Evolutionary conservation across 352 stramenopile species (phyloP).

Genomic region (Globisporangium rhizosaccharum): DNA sequence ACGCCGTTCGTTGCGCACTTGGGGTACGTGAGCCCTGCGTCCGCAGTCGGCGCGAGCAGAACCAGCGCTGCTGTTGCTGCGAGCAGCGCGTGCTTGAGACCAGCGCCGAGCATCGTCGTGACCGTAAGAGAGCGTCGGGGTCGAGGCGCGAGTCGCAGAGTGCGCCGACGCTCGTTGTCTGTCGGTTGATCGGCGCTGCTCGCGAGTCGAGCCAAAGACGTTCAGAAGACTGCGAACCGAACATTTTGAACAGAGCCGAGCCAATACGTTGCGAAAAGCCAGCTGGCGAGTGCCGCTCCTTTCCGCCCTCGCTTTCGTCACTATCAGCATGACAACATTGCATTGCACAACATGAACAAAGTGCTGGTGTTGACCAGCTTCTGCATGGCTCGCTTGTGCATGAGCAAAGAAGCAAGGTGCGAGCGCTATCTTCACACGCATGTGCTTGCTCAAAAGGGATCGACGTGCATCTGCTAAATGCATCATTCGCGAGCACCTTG

Average conservation of each 20-base stretch:
- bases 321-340: too few relatives aligned
- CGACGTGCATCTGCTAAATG: too few relatives aligned
- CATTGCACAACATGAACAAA: too few relatives aligned
- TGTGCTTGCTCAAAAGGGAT: too few relatives aligned
- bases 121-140: background rate
- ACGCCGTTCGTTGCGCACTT: slow-evolving; percentile 33
- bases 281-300: background rate
- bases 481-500: too few relatives aligned
- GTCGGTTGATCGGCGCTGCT: background rate
- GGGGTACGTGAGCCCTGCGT: slow-evolving; percentile 38
- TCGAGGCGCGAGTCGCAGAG: slow-evolving; percentile 8
- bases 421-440: too few relatives aligned
- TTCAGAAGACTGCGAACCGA: background rate
- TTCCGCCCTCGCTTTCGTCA: background rate
- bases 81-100: slow-evolving; percentile 17
- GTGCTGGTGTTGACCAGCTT: too few relatives aligned
- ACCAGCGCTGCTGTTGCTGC: slow-evolving; percentile 17
- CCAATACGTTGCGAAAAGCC: background rate
- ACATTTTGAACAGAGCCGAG: background rate
- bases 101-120: slow-evolving; percentile 18
- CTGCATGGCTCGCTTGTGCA: too few relatives aligned
- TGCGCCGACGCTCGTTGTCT: too few relatives aligned
- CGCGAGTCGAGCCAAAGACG: background rate
- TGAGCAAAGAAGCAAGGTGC: too few relatives aligned
- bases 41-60: slow-evolving; percentile 10